phyloP scores from a whole-genome alignment of 1,139 yeast genomes.

The Yamadazyma taylorii region DNA sequence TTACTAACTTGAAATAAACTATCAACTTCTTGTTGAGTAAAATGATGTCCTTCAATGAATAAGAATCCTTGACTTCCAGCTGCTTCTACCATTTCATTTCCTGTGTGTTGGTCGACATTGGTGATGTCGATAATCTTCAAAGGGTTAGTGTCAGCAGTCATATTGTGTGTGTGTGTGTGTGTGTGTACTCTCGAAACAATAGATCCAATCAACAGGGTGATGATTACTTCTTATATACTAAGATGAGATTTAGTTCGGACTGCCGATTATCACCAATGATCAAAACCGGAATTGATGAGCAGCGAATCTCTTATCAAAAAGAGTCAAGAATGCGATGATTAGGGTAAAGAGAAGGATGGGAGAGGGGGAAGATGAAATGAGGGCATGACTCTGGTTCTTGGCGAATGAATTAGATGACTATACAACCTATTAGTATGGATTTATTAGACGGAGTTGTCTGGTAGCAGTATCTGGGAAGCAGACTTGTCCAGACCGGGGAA shows the following conservation, averaged over 20 bases:
- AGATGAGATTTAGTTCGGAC: conserved; percentile 1
- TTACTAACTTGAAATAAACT: conserved; percentile 53
- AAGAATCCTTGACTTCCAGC: conserved; percentile 71
- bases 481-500: too few relatives aligned
- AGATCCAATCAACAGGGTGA: too few relatives aligned
- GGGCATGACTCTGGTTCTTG: too few relatives aligned
- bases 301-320: background rate
- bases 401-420: too few relatives aligned
- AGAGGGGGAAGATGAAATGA: too few relatives aligned
- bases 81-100: conserved; percentile 56
- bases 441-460: too few relatives aligned
- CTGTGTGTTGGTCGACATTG: conserved; percentile 41
- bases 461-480: too few relatives aligned
- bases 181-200: too few relatives aligned
- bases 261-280: background rate
- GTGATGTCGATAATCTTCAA: conserved; percentile 58
- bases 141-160: conserved; percentile 29
- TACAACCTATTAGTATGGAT: too few relatives aligned
- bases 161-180: background rate
- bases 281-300: background rate
- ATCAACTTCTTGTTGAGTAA: conserved; percentile 58
- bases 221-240: conserved; percentile 1
- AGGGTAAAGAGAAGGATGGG: too few relatives aligned
- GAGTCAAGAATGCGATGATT: too few relatives aligned
- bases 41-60: conserved; percentile 71